A percentile compares a stretch with the other conserved stretches of the same genome.
Evolutionary conservation across 441 rosid species (phyloP).

Genomic region (Gossypium davidsonii): DNA sequence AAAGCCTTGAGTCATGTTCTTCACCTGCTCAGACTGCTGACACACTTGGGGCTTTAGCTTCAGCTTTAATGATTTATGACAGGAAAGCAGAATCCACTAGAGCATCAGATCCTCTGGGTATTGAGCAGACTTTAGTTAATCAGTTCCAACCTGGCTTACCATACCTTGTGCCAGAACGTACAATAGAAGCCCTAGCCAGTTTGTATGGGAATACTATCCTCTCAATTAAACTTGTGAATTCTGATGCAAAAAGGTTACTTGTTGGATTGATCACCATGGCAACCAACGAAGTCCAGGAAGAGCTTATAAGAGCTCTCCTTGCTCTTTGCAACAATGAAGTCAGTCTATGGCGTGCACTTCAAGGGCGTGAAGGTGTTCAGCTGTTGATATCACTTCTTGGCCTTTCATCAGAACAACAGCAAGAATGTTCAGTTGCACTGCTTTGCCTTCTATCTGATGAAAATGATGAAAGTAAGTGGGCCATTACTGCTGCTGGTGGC

Average conservation of each 20-base stretch:
- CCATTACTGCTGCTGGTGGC: constrained; percentile 99
- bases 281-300: constrained; percentile 89
- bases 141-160: constrained; percentile 84
- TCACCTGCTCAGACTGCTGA: constrained; percentile 95
- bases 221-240: constrained; percentile 61
- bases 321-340: constrained; percentile 79
- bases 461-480: constrained; percentile 99
- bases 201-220: constrained; percentile 90
- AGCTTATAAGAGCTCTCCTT: constrained; percentile 84
- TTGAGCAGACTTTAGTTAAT: constrained; percentile 85
- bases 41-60: constrained; percentile 96
- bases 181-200: constrained; percentile 98
- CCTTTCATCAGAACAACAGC: constrained; percentile 98
- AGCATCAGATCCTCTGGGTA: constrained; percentile 66
- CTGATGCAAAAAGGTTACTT: constrained; percentile 94
- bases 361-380: constrained; percentile 99
- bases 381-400: constrained; percentile 97
- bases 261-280: constrained; percentile 99
- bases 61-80: constrained; percentile 97
- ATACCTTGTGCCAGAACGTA: constrained; percentile 94
- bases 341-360: constrained; percentile 92
- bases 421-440: constrained; percentile 98
- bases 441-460: constrained; percentile 89
- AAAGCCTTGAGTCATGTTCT: constrained; percentile 97
- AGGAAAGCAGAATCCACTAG: constrained; percentile 73